Conservation (phyloP, 345 rosid species). For the Hevea brasiliensis region DNA sequence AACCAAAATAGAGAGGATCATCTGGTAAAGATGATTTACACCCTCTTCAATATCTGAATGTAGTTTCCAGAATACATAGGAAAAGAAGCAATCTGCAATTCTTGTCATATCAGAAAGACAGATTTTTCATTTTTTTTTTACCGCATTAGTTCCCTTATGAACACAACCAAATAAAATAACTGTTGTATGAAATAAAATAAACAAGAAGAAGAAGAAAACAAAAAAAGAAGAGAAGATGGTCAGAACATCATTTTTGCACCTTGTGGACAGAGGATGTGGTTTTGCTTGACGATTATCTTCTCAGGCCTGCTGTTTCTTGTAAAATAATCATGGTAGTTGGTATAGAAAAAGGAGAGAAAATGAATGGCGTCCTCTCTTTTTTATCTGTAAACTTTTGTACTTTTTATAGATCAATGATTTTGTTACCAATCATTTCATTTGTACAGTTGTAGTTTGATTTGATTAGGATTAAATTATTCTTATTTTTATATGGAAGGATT, state of each 20-base stretch:
- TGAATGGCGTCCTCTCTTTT: constrained; percentile 9
- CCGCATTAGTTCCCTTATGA: too few species aligned
- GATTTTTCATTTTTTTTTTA: too few species aligned
- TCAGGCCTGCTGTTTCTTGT: background rate
- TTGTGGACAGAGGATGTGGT: constrained; percentile 30
- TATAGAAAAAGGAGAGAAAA: background rate
- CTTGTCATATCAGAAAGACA: background rate
- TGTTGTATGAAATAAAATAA: too few species aligned
- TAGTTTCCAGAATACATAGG: constrained; percentile 2
- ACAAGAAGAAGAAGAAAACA: background rate
- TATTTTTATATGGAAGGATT: background rate
- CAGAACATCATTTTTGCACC: constrained; percentile 16
- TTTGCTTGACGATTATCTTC: background rate
- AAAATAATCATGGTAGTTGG: constrained; percentile 3
- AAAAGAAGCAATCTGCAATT: background rate
- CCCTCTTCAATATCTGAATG: background rate
- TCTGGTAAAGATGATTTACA: background rate
- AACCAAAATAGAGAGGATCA: background rate
- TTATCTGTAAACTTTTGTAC: background rate
- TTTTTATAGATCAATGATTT: constrained; percentile 15
- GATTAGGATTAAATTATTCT: constrained; percentile 5
- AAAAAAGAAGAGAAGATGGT: background rate
- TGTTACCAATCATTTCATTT: constrained; percentile 27
- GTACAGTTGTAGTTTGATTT: background rate
- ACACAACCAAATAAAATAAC: too few species aligned